These are phyloP conservation scores for Chrysosporium keratinophilum DNA, from an alignment of 2,329 filamentous ascomycete species.

Conservation along the genomic window DNA sequence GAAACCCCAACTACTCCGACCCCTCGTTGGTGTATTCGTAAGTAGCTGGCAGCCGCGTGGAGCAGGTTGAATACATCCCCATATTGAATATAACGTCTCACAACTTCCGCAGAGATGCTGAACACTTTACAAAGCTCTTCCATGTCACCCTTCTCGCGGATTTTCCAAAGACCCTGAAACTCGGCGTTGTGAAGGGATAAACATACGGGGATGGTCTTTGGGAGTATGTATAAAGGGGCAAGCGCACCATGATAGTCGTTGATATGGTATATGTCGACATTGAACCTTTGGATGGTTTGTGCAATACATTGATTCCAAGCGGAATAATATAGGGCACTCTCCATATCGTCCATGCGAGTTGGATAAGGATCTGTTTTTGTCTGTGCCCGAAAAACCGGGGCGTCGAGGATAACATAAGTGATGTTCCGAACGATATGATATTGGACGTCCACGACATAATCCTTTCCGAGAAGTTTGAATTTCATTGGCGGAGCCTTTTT, in stretches of 20 bases:
- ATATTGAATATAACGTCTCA: constrained; percentile 54
- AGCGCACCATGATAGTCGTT: constrained; percentile 56
- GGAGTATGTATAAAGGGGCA: constrained; percentile 55
- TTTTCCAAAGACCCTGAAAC: constrained; percentile 59
- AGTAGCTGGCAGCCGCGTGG: constrained; percentile 55
- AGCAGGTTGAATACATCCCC: constrained; percentile 60
- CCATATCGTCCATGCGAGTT: constrained; percentile 58
- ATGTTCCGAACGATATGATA: constrained; percentile 56
- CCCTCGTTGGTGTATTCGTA: constrained; percentile 56
- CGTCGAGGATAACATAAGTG: constrained; percentile 57
- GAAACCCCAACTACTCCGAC: constrained; percentile 59
- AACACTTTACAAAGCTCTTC: constrained; percentile 56
- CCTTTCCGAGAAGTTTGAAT: constrained; percentile 50
- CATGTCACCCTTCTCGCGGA: constrained; percentile 51
- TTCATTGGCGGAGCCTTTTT: constrained; percentile 50
- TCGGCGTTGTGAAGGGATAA: constrained; percentile 59
- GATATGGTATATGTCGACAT: constrained; percentile 55
- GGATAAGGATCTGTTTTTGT: constrained; percentile 55
- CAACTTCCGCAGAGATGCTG: constrained; percentile 49
- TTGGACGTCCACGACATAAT: constrained; percentile 53
- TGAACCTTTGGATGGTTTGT: constrained; percentile 51
- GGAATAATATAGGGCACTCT: constrained; percentile 58
- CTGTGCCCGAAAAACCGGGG: constrained; percentile 56
- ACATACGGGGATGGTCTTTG: constrained; percentile 51
- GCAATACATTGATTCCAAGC: constrained; percentile 63